A percentile compares a stretch with the other conserved stretches of the same genome.
Evolutionary conservation across 495 filamentous ascomycete species (phyloP).

Genomic region (Gamarada debralockiae): DNA sequence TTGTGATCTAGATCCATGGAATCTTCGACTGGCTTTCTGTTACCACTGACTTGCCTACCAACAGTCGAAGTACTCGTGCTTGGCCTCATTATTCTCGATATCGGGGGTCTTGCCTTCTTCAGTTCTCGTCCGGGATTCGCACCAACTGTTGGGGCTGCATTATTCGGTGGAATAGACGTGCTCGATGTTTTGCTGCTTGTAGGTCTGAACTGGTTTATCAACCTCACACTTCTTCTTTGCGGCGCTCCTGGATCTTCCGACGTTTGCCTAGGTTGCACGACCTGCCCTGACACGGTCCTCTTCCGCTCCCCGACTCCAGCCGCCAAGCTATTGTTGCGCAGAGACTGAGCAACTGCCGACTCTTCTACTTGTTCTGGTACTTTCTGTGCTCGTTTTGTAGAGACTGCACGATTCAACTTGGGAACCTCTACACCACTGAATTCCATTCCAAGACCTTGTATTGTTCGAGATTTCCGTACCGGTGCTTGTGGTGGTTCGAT

Average conservation of each 20-base stretch:
- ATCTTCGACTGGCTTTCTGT: conserved; percentile 65
- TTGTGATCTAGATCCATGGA: conserved; percentile 64
- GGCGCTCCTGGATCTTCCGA: conserved; percentile 65
- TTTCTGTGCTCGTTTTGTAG: conserved; percentile 17
- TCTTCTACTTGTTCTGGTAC: conserved; percentile 18
- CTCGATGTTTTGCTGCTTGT: conserved; percentile 48
- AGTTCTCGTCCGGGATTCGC: conserved; percentile 64
- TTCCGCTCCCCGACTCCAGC: conserved; percentile 48
- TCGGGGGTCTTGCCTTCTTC: conserved; percentile 70
- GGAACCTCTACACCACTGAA: conserved; percentile 20
- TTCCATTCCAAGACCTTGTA: conserved; percentile 25
- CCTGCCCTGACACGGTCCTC: conserved; percentile 80
- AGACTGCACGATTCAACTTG: conserved; percentile 23
- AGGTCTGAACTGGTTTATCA: conserved; percentile 68
- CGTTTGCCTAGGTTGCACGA: conserved; percentile 46
- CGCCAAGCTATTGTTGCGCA: conserved; percentile 31
- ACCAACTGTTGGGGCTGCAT: conserved; percentile 35
- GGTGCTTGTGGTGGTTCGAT: conserved; percentile 29
- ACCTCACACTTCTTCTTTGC: conserved; percentile 72
- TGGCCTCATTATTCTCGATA: conserved; percentile 46
- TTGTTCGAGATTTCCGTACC: conserved; percentile 18
- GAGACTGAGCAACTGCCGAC: conserved; percentile 15
- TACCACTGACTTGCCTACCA: conserved; percentile 83
- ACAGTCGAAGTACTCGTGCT: conserved; percentile 59
- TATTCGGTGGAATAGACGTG: background rate